Percentiles rank a stretch among this genome's conserved stretches.
Conservation (phyloP, 179 eudicot species). For the Patellifolia procumbens region DNA sequence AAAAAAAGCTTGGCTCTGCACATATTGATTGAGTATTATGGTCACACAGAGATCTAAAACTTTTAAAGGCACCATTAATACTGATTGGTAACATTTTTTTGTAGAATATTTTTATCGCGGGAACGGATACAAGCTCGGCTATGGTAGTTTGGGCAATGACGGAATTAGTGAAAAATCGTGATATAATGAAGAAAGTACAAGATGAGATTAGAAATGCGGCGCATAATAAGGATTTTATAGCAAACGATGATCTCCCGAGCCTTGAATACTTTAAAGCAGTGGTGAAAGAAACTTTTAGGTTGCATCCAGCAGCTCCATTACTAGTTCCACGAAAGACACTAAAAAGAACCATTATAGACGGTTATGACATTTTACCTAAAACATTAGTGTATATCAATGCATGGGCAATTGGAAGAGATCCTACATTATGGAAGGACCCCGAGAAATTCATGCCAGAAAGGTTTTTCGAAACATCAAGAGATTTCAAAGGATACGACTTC, state of each 20-base stretch:
- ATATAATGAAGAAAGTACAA: conserved; percentile 15
- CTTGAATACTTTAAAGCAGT: conserved; percentile 18
- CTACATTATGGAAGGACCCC: conserved; percentile 19
- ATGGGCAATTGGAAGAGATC: conserved; percentile 29
- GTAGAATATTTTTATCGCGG: conserved; percentile 15
- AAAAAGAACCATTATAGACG: not conserved
- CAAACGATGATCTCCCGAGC: not conserved
- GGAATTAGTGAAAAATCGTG: conserved; percentile 10
- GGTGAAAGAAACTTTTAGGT: conserved; percentile 16
- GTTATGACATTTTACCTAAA: conserved; percentile 9
- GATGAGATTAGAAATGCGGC: not conserved
- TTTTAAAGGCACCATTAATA: too few relatives aligned
- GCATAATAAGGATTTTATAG: not conserved
- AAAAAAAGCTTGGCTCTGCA: too few relatives aligned
- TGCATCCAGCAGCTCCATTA: conserved; percentile 17
- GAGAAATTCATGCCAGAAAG: conserved; percentile 32
- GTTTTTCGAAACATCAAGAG: conserved; percentile 15
- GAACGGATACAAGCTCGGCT: conserved; percentile 19
- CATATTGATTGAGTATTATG: too few relatives aligned
- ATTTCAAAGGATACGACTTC: conserved; percentile 30
- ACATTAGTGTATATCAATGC: conserved; percentile 21
- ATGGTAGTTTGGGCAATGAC: conserved; percentile 30
- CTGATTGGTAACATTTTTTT: too few relatives aligned
- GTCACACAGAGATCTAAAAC: too few relatives aligned
- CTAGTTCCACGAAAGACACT: conserved; percentile 6